These are phyloP conservation scores for Elongisporangium undulatum DNA, from an alignment of 352 stramenopile species.

Conservation along the genomic window DNA sequence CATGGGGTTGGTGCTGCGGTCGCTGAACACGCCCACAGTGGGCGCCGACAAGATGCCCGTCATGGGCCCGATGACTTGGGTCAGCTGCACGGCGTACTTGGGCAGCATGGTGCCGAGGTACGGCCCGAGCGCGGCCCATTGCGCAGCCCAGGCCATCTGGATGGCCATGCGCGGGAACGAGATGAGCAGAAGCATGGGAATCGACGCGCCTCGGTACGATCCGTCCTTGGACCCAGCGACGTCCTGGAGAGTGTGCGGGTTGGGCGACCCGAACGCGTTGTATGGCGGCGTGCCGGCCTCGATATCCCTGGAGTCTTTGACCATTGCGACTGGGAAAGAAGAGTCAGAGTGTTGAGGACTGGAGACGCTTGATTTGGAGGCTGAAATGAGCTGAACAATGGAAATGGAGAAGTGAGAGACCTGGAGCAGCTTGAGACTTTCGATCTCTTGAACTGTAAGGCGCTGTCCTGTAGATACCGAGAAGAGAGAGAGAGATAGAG, in stretches of 20 bases:
- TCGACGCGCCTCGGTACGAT: constrained; percentile 12
- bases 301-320: too few species aligned
- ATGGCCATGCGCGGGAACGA: constrained; percentile 54
- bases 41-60: constrained; percentile 44
- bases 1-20: constrained; percentile 12
- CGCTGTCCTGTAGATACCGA: too few species aligned
- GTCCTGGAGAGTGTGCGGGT: constrained; percentile 11
- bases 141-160: constrained; percentile 52
- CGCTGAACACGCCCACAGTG: constrained; percentile 38
- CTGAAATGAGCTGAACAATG: too few species aligned
- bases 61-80: constrained; percentile 45
- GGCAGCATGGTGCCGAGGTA: constrained; percentile 48
- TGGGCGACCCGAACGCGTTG: constrained; percentile 20
- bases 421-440: too few species aligned
- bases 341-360: too few species aligned
- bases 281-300: constrained; percentile 1
- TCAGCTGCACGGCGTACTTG: constrained; percentile 41
- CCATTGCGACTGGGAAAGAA: too few species aligned
- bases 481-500: too few species aligned
- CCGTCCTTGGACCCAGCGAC: constrained; percentile 1
- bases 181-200: constrained; percentile 32
- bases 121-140: constrained; percentile 52
- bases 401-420: too few species aligned
- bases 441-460: too few species aligned
- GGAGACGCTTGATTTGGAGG: too few species aligned